Evolutionary conservation across 768 basidiomycete genomes (phyloP).

Genomic region (Fibroporia radiculosa): DNA sequence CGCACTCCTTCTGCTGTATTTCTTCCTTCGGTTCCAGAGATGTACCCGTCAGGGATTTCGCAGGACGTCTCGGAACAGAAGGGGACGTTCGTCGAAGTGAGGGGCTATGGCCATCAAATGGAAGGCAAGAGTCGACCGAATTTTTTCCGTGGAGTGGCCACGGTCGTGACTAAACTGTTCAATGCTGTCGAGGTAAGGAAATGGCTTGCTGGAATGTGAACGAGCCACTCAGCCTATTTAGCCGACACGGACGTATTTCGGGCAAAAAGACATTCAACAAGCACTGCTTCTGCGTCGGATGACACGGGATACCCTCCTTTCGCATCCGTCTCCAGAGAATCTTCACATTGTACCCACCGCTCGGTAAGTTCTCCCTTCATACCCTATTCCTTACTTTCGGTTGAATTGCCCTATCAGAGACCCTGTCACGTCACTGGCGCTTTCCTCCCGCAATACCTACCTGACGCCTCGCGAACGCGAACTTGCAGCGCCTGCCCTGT

Average conservation of each 20-base stretch:
- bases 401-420: slow-evolving; percentile 31
- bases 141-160: slow-evolving; percentile 94
- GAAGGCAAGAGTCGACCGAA: slow-evolving; percentile 82
- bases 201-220: not conserved
- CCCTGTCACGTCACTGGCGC: slow-evolving; percentile 57
- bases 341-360: slow-evolving; percentile 86
- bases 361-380: slow-evolving; percentile 33
- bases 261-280: slow-evolving; percentile 98
- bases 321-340: slow-evolving; percentile 62
- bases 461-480: slow-evolving; percentile 55
- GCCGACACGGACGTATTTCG: slow-evolving; percentile 93
- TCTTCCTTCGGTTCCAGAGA: slow-evolving; percentile 67
- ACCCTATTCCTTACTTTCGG: slow-evolving; percentile 12
- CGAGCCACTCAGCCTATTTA: slow-evolving; percentile 22
- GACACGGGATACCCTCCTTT: slow-evolving; percentile 70
- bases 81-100: slow-evolving; percentile 89
- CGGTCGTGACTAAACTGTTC: slow-evolving; percentile 92
- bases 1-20: slow-evolving; percentile 67
- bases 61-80: slow-evolving; percentile 68
- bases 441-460: slow-evolving; percentile 89
- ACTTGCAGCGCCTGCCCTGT: slow-evolving; percentile 57
- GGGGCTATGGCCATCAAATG: slow-evolving; percentile 88
- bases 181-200: slow-evolving; percentile 74
- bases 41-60: slow-evolving; percentile 89
- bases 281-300: slow-evolving; percentile 77